Percentiles rank a stretch among this genome's conserved stretches.
phyloP scores from a whole-genome alignment of 2,329 filamentous ascomycete species.

The Diaporthe sp. region DNA sequence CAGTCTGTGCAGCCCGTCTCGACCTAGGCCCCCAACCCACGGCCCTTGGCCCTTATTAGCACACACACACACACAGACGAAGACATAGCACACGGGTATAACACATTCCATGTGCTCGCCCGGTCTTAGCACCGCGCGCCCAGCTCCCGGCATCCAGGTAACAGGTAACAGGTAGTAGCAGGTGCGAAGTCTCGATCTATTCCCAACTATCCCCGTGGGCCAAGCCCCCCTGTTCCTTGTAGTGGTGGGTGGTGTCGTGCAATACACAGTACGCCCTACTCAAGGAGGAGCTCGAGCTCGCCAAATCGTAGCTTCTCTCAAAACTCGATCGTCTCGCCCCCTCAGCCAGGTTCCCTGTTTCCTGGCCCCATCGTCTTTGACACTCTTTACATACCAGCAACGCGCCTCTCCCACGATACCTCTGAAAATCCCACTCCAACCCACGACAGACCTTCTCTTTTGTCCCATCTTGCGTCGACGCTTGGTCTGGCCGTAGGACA shows the following conservation, averaged over 20 bases:
- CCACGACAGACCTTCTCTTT: background rate
- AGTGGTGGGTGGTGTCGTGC: slow-evolving; percentile 10
- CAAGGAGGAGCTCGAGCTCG: slow-evolving; percentile 11
- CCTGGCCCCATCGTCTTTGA: background rate
- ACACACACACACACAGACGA: background rate
- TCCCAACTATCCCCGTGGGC: slow-evolving; percentile 10
- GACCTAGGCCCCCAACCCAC: slow-evolving; percentile 9
- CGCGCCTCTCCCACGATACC: background rate
- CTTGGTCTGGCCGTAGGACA: background rate
- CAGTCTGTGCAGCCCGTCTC: background rate
- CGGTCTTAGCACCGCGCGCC: background rate
- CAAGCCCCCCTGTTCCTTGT: slow-evolving; percentile 15
- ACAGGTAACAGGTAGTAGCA: background rate
- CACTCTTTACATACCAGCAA: background rate
- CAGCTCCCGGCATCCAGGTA: slow-evolving; percentile 1
- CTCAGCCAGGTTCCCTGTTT: background rate
- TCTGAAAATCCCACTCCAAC: background rate
- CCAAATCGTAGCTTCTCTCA: slow-evolving; percentile 5
- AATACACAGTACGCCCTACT: slow-evolving; percentile 18
- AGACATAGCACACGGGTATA: background rate
- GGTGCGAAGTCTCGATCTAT: background rate
- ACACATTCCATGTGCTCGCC: slow-evolving; percentile 6
- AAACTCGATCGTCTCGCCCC: slow-evolving; percentile 17
- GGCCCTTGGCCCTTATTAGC: slow-evolving; percentile 10
- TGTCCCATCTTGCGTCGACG: background rate